These are phyloP conservation scores for Fomitopsis serialis DNA, from an alignment of 768 basidiomycete genomes.

Conservation along the genomic window DNA sequence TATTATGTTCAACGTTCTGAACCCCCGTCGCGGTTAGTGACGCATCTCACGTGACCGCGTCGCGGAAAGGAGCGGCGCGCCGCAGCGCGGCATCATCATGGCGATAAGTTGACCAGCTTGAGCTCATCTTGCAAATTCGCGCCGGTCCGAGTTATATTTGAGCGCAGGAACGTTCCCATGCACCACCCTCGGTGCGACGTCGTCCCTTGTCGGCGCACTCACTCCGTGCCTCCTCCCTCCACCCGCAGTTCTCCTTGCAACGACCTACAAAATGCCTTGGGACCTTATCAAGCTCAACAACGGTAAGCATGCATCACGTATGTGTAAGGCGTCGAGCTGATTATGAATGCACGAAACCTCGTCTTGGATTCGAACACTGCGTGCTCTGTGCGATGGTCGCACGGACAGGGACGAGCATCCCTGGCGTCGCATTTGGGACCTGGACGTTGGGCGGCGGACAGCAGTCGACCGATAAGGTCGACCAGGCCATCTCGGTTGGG, in stretches of 20 bases:
- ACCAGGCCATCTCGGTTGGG: conserved; percentile 56
- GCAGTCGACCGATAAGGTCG: conserved; percentile 45
- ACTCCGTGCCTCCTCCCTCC: conserved; percentile 1
- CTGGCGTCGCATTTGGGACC: conserved; percentile 57
- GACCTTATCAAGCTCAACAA: conserved; percentile 51
- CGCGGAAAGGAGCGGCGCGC: not conserved
- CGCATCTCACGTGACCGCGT: not conserved
- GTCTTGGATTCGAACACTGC: not conserved
- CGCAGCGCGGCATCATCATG: not conserved
- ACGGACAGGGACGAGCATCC: conserved; percentile 38
- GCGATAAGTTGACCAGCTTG: not conserved
- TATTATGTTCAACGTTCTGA: too few relatives aligned
- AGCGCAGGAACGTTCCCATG: not conserved
- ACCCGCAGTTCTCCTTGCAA: too few relatives aligned
- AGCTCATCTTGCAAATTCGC: not conserved
- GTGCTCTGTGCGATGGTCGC: not conserved
- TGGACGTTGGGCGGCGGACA: conserved; percentile 58
- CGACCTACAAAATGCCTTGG: conserved; percentile 47
- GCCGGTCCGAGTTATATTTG: not conserved
- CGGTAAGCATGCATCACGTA: conserved; percentile 32
- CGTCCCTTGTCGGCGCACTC: not conserved
- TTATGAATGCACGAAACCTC: too few relatives aligned
- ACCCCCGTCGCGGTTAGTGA: too few relatives aligned
- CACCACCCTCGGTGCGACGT: not conserved
- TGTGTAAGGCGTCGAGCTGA: too few relatives aligned